A percentile compares a stretch with the other conserved stretches of the same genome.
phyloP scores from a whole-genome alignment of 257 asterid species.

The Capsicum rhomboideum region DNA sequence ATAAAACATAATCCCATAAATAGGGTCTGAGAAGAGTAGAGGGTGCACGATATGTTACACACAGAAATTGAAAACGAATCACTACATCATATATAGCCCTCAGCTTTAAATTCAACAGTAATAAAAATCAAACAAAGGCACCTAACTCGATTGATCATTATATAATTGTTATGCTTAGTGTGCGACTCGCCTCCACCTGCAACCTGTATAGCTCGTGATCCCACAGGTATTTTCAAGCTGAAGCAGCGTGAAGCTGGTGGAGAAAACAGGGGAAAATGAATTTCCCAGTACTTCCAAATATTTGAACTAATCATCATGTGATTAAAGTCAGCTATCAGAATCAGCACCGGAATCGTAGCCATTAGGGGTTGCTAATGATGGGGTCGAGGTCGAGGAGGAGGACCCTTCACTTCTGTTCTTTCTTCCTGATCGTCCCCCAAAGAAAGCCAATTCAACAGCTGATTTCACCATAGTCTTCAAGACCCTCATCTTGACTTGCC shows the following conservation, averaged over 20 bases:
- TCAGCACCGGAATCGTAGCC: conserved; percentile 1
- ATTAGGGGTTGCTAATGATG: background rate
- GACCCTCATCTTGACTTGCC: background rate
- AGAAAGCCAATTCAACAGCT: background rate
- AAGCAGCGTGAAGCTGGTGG: too few relatives aligned
- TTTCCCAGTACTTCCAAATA: background rate
- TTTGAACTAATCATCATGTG: background rate
- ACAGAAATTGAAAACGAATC: background rate
- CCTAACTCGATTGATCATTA: too few relatives aligned
- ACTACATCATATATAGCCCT: background rate
- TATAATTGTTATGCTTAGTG: too few relatives aligned
- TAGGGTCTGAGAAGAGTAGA: too few relatives aligned
- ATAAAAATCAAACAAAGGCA: too few relatives aligned
- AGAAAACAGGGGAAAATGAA: background rate
- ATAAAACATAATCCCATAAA: too few relatives aligned
- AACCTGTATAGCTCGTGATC: too few relatives aligned
- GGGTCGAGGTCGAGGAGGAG: background rate
- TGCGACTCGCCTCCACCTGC: too few relatives aligned
- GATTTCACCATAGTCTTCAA: background rate
- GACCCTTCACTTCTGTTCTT: background rate
- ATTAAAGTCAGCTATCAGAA: background rate
- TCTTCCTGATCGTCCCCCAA: background rate
- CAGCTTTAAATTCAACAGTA: background rate
- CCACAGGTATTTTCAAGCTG: too few relatives aligned
- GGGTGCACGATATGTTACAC: too few relatives aligned